These are phyloP conservation scores for Ceratobasidium theobromae DNA, from an alignment of 1,284 basidiomycete species.

Conservation along the genomic window DNA sequence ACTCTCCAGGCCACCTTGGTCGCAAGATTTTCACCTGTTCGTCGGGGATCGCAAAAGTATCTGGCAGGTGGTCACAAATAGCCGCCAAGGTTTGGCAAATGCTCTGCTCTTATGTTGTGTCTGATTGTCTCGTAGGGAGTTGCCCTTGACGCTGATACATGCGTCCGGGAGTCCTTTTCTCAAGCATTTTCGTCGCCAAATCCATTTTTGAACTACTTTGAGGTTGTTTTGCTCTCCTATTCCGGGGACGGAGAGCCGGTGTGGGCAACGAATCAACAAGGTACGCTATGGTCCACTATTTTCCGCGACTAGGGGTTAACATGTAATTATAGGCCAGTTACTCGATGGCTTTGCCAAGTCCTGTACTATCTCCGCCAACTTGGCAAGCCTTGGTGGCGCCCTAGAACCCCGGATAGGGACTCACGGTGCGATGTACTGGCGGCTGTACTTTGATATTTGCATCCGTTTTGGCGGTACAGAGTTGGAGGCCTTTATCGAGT, in stretches of 20 bases:
- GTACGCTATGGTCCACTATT: neutral
- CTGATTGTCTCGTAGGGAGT: neutral
- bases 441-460: neutral
- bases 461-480: constrained; percentile 19
- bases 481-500: constrained; percentile 16
- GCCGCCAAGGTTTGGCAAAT: neutral
- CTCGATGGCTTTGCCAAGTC: neutral
- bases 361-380: neutral
- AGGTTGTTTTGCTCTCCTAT: neutral
- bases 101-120: too few relatives aligned
- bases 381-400: neutral
- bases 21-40: neutral
- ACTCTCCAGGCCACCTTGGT: neutral
- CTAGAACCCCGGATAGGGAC: neutral
- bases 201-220: constrained; percentile 1
- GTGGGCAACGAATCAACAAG: neutral
- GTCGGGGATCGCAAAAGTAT: neutral
- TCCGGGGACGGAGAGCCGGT: neutral
- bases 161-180: neutral
- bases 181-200: neutral
- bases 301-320: neutral
- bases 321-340: too few relatives aligned
- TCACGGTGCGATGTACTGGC: neutral
- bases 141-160: constrained; percentile 1
- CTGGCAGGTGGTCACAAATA: constrained; percentile 10